phyloP scores from a whole-genome alignment of 306 rosid species.

The Trichosanthes cucumerina region DNA sequence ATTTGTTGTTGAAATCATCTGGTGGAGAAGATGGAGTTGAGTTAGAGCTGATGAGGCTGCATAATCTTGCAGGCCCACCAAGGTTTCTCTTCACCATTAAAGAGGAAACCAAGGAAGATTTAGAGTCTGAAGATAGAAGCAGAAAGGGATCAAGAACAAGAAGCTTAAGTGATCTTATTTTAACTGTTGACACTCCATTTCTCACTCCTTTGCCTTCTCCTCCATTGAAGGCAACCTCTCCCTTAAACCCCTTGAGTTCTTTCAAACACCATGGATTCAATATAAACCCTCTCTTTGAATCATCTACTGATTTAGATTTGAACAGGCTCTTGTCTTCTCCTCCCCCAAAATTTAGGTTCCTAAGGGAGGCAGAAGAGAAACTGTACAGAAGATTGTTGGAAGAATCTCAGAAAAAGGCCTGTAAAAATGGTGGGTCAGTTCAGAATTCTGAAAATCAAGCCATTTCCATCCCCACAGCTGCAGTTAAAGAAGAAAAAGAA shows the following conservation, averaged over 20 bases:
- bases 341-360: conserved; percentile 79
- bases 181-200: conserved; percentile 40
- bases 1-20: conserved; percentile 29
- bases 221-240: conserved; percentile 26
- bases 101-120: conserved; percentile 82
- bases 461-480: not conserved
- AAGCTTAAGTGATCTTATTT: conserved; percentile 59
- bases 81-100: conserved; percentile 82
- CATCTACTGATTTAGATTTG: conserved; percentile 40
- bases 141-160: conserved; percentile 61
- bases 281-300: conserved; percentile 60
- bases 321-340: conserved; percentile 62
- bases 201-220: conserved; percentile 51
- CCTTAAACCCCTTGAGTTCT: conserved; percentile 40
- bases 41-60: conserved; percentile 76
- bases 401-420: conserved; percentile 43
- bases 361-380: conserved; percentile 89
- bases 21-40: conserved; percentile 61
- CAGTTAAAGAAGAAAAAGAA: conserved; percentile 9
- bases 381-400: conserved; percentile 49
- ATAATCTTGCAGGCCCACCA: conserved; percentile 77
- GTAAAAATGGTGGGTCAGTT: not conserved
- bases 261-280: conserved; percentile 59
- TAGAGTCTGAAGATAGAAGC: conserved; percentile 75
- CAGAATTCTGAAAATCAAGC: conserved; percentile 8